Percentiles rank a stretch among this genome's conserved stretches.
phyloP scores from a whole-genome alignment of 129 eudicot species.

The Tagetes erecta region DNA sequence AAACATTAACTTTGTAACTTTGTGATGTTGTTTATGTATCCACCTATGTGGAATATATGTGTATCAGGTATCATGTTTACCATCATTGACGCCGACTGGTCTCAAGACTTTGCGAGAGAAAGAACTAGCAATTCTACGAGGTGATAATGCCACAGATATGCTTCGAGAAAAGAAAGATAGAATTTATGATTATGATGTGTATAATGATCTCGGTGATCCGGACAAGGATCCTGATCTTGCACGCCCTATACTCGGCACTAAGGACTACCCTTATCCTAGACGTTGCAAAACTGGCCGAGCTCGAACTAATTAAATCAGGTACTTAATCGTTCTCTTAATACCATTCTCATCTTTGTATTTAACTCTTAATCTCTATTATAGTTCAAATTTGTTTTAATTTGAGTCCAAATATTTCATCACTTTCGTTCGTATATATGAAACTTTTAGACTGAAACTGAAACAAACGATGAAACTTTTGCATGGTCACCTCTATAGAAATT shows the following conservation, averaged over 20 bases:
- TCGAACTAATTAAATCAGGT: neutral
- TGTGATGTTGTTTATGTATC: no score
- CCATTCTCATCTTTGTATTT: neutral
- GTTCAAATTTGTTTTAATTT: no score
- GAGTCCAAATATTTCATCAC: no score
- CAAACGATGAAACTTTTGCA: no score
- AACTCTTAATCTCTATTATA: no score
- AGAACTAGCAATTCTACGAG: slow-evolving; percentile 57
- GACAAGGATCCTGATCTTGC: slow-evolving; percentile 35
- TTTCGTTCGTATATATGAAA: no score
- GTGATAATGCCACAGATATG: slow-evolving; percentile 43
- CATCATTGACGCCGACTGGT: slow-evolving; percentile 68
- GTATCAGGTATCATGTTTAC: slow-evolving; percentile 44
- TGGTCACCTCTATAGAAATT: no score
- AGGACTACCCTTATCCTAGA: slow-evolving; percentile 70
- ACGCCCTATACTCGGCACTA: slow-evolving; percentile 67
- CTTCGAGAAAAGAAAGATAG: slow-evolving; percentile 48
- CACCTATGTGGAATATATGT: neutral
- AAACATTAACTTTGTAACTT: neutral
- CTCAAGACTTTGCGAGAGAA: slow-evolving; percentile 44
- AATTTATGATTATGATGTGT: slow-evolving; percentile 76
- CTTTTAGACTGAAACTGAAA: no score
- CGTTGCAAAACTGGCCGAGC: slow-evolving; percentile 79
- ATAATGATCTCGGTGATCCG: slow-evolving; percentile 76
- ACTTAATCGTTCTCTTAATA: neutral